phyloP scores from a whole-genome alignment of 495 filamentous ascomycete genomes.

The Neurospora africana region DNA sequence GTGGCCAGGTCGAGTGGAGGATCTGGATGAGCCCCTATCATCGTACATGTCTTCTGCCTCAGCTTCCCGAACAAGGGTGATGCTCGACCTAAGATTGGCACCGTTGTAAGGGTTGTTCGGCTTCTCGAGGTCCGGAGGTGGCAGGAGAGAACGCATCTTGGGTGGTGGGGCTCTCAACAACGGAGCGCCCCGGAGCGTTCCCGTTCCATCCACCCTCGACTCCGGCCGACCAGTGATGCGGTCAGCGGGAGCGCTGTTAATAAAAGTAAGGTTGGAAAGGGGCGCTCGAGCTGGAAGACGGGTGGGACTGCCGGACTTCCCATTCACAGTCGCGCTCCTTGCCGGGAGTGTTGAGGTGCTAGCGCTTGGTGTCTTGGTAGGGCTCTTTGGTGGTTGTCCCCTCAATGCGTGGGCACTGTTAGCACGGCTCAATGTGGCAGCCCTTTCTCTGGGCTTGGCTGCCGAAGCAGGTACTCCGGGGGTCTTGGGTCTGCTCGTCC shows the following conservation, averaged over 20 bases:
- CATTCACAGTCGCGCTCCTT: constrained; percentile 12
- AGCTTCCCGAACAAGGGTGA: constrained; percentile 54
- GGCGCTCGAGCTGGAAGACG: constrained; percentile 77
- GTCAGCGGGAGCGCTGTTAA: constrained; percentile 70
- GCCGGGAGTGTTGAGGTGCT: constrained; percentile 19
- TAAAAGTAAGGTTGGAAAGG: constrained; percentile 67
- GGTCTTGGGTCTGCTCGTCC: constrained; percentile 61
- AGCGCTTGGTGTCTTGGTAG: constrained; percentile 56
- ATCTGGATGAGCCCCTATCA: constrained; percentile 35
- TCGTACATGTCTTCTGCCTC: constrained; percentile 79
- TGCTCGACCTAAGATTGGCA: constrained; percentile 53
- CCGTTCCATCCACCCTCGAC: constrained; percentile 24
- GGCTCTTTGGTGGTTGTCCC: constrained; percentile 36
- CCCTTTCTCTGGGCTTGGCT: constrained; percentile 25
- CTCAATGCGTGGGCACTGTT: constrained; percentile 19
- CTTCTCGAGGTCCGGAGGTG: constrained; percentile 56
- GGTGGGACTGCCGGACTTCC: constrained; percentile 48
- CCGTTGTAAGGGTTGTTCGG: constrained; percentile 50
- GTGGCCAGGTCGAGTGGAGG: constrained; percentile 3
- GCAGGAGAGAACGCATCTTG: constrained; percentile 73
- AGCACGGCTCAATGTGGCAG: constrained; percentile 29
- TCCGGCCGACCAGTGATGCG: constrained; percentile 26
- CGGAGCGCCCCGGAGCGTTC: constrained; percentile 32
- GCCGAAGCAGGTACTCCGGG: constrained; percentile 51
- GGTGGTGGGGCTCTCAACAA: constrained; percentile 61